Base-by-base conservation (phyloP, 2,329 filamentous ascomycete genomes). In the Geoglossum cookeanum region DNA sequence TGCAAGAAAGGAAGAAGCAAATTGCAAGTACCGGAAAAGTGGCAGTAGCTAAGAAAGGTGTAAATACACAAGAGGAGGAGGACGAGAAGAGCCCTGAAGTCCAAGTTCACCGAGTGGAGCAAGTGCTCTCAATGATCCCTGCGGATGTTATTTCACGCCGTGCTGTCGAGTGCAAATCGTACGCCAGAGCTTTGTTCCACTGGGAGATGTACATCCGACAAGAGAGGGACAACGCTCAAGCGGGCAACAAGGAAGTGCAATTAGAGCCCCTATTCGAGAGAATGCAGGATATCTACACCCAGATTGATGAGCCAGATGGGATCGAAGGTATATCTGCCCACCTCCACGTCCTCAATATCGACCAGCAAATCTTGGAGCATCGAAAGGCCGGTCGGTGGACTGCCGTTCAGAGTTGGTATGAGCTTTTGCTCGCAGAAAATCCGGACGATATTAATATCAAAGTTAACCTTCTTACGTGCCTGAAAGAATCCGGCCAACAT, bases 251-350 rank as follows among this genome's bases (percentile, higher is more conserved):
- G 27, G 61, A 66, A 11, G 72, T 78, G n/a, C 75, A 74, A 53
- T 66, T 75, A 51, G 75, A 84, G 56, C 75, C 80, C 29, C 75
- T 92, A 3, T 78, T 94, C 59, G 80, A 88, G 62, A 80, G 83
- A 60, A 73, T 98, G 29, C 91, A 97, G 65, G 83, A 91, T 56
- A 95, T 98, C 17, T 99, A 98, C 68, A 87, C 88, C 0, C 86
- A 96, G 63, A 97, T 99, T 60, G 92, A 99, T 65, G 92, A 99
- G 64, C 94, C 92, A 0, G 92, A 99, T 68, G 90, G 91, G 1
- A 83, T 98, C 37, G 90, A 97, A 66, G 92, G 92, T 2, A 91
- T 98, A 60, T 94, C 91, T 1, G 82, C 88, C 22, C 85, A 92
- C 66, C 74, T 97, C 2, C 84, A 85, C 59, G 81, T 89, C 9